phyloP scores from a whole-genome alignment of 306 rosid species.

The Prunus padus region DNA sequence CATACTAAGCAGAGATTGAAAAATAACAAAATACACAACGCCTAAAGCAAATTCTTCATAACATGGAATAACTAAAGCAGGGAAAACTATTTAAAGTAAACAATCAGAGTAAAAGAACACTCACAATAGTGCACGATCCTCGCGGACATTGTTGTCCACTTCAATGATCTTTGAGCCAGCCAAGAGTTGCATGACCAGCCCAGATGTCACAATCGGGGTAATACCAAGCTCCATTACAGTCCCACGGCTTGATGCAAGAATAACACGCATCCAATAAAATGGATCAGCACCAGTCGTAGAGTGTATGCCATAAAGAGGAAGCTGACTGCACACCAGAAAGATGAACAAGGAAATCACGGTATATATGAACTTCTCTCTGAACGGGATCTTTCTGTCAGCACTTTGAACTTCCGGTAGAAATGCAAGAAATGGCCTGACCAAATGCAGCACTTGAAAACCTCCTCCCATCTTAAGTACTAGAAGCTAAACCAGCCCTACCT shows the following conservation, averaged over 20 bases:
- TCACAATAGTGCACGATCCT: constrained; percentile 88
- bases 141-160: constrained; percentile 92
- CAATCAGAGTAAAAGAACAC: constrained; percentile 17
- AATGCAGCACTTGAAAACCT: constrained; percentile 78
- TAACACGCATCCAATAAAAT: constrained; percentile 94
- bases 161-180: constrained; percentile 86
- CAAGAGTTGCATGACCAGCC: constrained; percentile 85
- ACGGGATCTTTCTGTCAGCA: constrained; percentile 73
- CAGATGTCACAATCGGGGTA: constrained; percentile 91
- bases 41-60: neutral
- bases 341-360: constrained; percentile 81
- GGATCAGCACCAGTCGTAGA: constrained; percentile 97
- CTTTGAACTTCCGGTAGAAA: constrained; percentile 87
- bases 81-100: neutral
- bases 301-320: constrained; percentile 91
- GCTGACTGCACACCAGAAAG: constrained; percentile 91
- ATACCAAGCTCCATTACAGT: constrained; percentile 97
- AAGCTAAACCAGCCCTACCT: neutral
- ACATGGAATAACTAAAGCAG: neutral
- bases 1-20: neutral
- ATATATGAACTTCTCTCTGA: constrained; percentile 73
- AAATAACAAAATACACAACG: neutral
- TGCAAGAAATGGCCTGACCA: constrained; percentile 76
- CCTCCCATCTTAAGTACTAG: constrained; percentile 59
- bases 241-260: constrained; percentile 90